These are phyloP conservation scores for Dryadomyces quercivorus DNA, from an alignment of 2,329 filamentous ascomycete species.

Conservation along the genomic window DNA sequence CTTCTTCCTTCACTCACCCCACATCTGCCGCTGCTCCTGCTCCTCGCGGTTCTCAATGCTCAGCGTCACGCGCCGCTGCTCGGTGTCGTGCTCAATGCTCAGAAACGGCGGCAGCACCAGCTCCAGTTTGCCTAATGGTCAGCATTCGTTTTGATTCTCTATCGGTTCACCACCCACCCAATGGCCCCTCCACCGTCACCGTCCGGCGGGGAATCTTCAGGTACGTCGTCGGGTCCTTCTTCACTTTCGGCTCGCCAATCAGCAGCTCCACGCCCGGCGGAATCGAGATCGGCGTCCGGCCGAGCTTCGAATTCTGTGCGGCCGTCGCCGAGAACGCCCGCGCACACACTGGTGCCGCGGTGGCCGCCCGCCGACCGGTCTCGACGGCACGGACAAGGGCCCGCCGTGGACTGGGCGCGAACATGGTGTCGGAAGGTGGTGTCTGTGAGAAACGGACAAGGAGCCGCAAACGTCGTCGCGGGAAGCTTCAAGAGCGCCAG, in stretches of 20 bases:
- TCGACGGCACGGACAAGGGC: conserved; percentile 40
- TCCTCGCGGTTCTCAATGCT: conserved; percentile 55
- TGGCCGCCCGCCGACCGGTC: conserved; percentile 25
- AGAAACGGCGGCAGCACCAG: conserved; percentile 73
- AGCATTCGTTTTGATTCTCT: neutral
- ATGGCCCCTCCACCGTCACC: conserved; percentile 67
- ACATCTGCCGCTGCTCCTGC: conserved; percentile 83
- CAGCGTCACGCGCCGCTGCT: conserved; percentile 51
- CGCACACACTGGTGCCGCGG: neutral
- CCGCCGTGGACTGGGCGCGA: conserved; percentile 4
- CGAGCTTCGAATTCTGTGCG: conserved; percentile 66
- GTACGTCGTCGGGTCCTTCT: conserved; percentile 45
- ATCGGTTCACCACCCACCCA: conserved; percentile 42
- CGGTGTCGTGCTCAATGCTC: conserved; percentile 54
- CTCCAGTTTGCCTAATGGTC: conserved; percentile 52
- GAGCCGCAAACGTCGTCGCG: neutral
- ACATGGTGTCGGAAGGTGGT: conserved; percentile 3
- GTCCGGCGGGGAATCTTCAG: conserved; percentile 50
- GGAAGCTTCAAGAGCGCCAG: conserved; percentile 1
- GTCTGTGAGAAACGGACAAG: neutral
- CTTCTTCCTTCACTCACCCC: conserved; percentile 48
- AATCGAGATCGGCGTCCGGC: conserved; percentile 65
- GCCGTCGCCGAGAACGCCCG: conserved; percentile 58
- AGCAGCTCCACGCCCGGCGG: conserved; percentile 73
- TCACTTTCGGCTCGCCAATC: conserved; percentile 47